Evolutionary conservation across 2,329 filamentous ascomycete species (phyloP).

Genomic region (Colletotrichum musicola): DNA sequence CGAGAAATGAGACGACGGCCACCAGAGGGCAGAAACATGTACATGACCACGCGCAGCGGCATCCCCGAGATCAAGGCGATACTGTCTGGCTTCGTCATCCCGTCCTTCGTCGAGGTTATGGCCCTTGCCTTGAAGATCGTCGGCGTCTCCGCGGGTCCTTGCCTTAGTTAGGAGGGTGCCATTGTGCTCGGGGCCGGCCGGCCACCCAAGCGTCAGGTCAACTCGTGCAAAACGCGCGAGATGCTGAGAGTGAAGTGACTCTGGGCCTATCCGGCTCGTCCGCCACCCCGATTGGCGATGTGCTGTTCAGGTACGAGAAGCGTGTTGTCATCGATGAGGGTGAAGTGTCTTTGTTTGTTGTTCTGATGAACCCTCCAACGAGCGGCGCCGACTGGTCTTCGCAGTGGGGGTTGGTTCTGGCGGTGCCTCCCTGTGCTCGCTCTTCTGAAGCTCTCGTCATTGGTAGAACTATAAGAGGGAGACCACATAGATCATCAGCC

Average conservation of each 20-base stretch:
- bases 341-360: not conserved
- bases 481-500: too few species aligned
- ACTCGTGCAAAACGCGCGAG: constrained; percentile 69
- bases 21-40: constrained; percentile 65
- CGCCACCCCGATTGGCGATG: constrained; percentile 72
- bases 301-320: constrained; percentile 69
- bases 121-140: constrained; percentile 51
- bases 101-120: constrained; percentile 53
- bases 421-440: constrained; percentile 68
- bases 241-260: constrained; percentile 68
- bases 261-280: constrained; percentile 72
- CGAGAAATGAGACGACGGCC: constrained; percentile 44
- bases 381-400: too few species aligned
- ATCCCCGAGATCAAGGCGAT: constrained; percentile 75
- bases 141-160: constrained; percentile 67
- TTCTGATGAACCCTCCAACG: not conserved
- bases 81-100: constrained; percentile 69
- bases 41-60: constrained; percentile 69
- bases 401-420: constrained; percentile 66
- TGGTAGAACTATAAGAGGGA: too few species aligned
- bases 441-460: constrained; percentile 46
- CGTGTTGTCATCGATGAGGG: constrained; percentile 14
- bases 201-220: constrained; percentile 70
- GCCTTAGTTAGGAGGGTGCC: constrained; percentile 71
- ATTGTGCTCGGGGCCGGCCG: constrained; percentile 67